A percentile compares a stretch with the other conserved stretches of the same genome.
These are phyloP conservation scores for Ophiocordyceps camponoti-leonardi DNA, from an alignment of 2,329 filamentous ascomycete genomes.

Conservation along the genomic window DNA sequence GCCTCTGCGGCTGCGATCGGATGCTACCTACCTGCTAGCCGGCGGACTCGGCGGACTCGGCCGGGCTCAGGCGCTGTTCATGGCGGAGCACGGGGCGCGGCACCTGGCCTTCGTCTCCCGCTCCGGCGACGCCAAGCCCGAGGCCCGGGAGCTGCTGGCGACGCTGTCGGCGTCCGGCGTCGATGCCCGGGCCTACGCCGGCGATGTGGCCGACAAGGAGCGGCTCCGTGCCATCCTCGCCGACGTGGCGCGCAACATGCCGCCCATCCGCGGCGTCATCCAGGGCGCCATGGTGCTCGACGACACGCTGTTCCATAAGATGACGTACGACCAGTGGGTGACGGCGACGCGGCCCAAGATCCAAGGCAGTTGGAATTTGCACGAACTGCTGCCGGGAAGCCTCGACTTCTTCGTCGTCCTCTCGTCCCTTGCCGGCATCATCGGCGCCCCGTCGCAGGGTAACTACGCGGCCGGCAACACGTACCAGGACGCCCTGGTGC, in stretches of 20 bases:
- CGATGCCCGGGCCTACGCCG: not conserved
- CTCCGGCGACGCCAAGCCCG: not conserved
- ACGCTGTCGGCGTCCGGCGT: not conserved
- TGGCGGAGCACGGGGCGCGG: not conserved
- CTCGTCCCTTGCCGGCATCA: constrained; percentile 1
- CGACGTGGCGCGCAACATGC: not conserved
- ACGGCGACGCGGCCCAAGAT: constrained; percentile 1
- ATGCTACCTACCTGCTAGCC: not conserved
- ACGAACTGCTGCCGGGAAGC: not conserved
- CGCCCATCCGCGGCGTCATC: constrained; percentile 1
- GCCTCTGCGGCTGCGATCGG: not conserved
- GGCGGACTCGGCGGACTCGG: constrained; percentile 1
- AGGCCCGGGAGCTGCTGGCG: not conserved
- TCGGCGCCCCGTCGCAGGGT: constrained; percentile 1
- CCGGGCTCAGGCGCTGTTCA: not conserved
- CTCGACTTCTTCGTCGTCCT: constrained; percentile 3
- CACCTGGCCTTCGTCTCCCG: constrained; percentile 1
- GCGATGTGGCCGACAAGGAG: constrained; percentile 1
- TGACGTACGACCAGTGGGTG: not conserved
- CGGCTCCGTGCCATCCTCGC: not conserved
- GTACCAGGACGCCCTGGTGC: constrained; percentile 2
- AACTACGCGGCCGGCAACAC: constrained; percentile 3
- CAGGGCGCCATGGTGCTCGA: constrained; percentile 2
- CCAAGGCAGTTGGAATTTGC: constrained; percentile 2
- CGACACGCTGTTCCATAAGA: not conserved